Conservation (phyloP, 2,329 filamentous ascomycete genomes). For the Tolypocladium cylindrosporum region DNA sequence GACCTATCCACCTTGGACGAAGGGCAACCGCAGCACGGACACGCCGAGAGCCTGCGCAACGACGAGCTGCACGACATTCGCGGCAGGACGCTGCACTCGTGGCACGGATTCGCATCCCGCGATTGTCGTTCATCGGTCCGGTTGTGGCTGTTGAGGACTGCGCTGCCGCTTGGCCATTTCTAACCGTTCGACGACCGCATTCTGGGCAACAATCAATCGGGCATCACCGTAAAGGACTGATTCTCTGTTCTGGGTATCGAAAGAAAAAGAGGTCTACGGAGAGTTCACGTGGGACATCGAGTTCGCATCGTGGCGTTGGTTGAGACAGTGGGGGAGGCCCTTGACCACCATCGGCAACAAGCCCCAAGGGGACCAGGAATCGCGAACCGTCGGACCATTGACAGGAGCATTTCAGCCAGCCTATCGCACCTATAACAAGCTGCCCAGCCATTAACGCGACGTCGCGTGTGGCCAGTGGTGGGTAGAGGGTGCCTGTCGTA, state of each 20-base stretch:
- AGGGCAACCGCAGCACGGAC: not conserved
- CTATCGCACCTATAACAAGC: not conserved
- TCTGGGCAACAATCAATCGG: not conserved
- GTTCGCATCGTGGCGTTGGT: not conserved
- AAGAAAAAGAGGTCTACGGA: too few relatives aligned
- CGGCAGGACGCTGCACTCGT: not conserved
- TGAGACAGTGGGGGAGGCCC: not conserved
- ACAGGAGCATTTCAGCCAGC: not conserved
- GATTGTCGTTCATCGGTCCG: not conserved
- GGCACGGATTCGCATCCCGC: not conserved
- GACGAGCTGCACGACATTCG: not conserved
- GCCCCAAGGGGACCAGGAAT: not conserved
- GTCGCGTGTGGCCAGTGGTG: not conserved
- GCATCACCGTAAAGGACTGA: not conserved
- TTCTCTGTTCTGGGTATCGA: not conserved
- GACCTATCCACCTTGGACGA: not conserved
- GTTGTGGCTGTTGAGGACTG: not conserved
- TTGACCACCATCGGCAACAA: not conserved
- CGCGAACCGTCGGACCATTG: not conserved
- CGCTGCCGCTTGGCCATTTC: not conserved
- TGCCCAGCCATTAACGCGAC: not conserved
- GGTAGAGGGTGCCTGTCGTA: slow-evolving; percentile 1
- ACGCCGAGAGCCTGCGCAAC: not conserved
- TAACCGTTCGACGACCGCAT: not conserved
- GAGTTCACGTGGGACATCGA: not conserved